A percentile compares a stretch with the other conserved stretches of the same genome.
Evolutionary conservation across 2,329 filamentous ascomycete species (phyloP).

Genomic region (Davidsoniella virescens): DNA sequence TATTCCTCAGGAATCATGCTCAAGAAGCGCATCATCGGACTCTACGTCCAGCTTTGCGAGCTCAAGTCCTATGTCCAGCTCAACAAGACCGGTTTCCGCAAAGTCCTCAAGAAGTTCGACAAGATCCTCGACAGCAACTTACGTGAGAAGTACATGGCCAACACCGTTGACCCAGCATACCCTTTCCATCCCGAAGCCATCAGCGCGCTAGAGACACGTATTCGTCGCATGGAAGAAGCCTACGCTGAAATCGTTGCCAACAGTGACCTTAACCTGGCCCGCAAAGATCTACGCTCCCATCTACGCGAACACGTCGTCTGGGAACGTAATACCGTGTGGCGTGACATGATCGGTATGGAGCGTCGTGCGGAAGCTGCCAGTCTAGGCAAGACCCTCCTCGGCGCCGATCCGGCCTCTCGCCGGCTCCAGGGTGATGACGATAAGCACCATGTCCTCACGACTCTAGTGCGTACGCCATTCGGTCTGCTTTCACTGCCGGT

Average conservation of each 20-base stretch:
- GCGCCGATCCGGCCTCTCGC: slow-evolving; percentile 50
- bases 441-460: slow-evolving; percentile 26
- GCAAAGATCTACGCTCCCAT: slow-evolving; percentile 74
- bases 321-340: slow-evolving; percentile 97
- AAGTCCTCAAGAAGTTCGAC: slow-evolving; percentile 96
- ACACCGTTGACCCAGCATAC: slow-evolving; percentile 60
- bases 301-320: slow-evolving; percentile 93
- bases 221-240: slow-evolving; percentile 56
- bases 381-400: slow-evolving; percentile 70
- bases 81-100: slow-evolving; percentile 90
- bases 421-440: slow-evolving; percentile 75
- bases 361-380: slow-evolving; percentile 87
- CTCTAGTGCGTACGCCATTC: slow-evolving; percentile 63
- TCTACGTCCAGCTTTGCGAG: slow-evolving; percentile 88
- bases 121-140: slow-evolving; percentile 79
- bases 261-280: slow-evolving; percentile 61
- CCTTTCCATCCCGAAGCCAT: slow-evolving; percentile 65
- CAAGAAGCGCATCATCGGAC: slow-evolving; percentile 75
- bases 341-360: slow-evolving; percentile 97
- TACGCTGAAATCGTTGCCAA: slow-evolving; percentile 73
- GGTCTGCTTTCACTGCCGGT: slow-evolving; percentile 59
- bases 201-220: slow-evolving; percentile 51
- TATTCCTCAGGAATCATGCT: slow-evolving; percentile 61
- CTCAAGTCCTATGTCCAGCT: slow-evolving; percentile 91
- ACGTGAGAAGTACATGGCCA: slow-evolving; percentile 58